A percentile compares a stretch with the other conserved stretches of the same genome.
These are phyloP conservation scores for Phytophthora capsici DNA, from an alignment of 352 stramenopile genomes.

Conservation along the genomic window DNA sequence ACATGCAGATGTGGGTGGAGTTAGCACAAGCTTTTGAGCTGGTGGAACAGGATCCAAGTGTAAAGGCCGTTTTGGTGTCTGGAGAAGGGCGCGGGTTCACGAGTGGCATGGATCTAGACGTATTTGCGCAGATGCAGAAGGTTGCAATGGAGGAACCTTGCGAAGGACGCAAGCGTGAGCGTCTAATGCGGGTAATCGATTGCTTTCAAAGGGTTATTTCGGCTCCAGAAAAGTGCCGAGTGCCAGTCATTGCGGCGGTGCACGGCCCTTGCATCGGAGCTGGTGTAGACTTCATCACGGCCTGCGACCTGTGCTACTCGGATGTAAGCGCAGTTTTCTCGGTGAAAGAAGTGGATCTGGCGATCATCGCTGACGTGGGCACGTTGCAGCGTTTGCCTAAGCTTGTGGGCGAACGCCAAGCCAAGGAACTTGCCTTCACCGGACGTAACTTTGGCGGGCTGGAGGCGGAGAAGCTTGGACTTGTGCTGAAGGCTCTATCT, in stretches of 20 bases:
- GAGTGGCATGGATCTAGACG: slow-evolving; percentile 90
- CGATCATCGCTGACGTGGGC: slow-evolving; percentile 89
- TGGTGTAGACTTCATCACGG: slow-evolving; percentile 89
- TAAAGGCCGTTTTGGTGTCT: slow-evolving; percentile 81
- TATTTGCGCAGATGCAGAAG: slow-evolving; percentile 84
- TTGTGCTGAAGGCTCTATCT: slow-evolving; percentile 78
- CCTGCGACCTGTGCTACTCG: slow-evolving; percentile 87
- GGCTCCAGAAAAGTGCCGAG: slow-evolving; percentile 82
- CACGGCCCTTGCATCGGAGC: slow-evolving; percentile 86
- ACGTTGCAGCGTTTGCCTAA: slow-evolving; percentile 88
- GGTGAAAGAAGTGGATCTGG: slow-evolving; percentile 90
- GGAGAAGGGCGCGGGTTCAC: slow-evolving; percentile 84
- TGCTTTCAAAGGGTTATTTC: slow-evolving; percentile 87
- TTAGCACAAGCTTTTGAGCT: slow-evolving; percentile 70
- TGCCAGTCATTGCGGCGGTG: slow-evolving; percentile 85
- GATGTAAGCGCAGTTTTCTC: slow-evolving; percentile 85
- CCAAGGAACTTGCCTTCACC: slow-evolving; percentile 88
- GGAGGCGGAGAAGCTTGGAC: slow-evolving; percentile 77
- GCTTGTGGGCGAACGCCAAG: slow-evolving; percentile 83
- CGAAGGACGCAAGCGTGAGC: slow-evolving; percentile 83
- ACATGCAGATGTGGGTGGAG: slow-evolving; percentile 92
- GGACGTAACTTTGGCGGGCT: slow-evolving; percentile 79
- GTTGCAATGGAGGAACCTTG: slow-evolving; percentile 65
- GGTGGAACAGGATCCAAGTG: slow-evolving; percentile 68
- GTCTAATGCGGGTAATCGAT: slow-evolving; percentile 79